phyloP scores from a whole-genome alignment of 2,329 filamentous ascomycete species.

The Apiospora phragmitis region DNA sequence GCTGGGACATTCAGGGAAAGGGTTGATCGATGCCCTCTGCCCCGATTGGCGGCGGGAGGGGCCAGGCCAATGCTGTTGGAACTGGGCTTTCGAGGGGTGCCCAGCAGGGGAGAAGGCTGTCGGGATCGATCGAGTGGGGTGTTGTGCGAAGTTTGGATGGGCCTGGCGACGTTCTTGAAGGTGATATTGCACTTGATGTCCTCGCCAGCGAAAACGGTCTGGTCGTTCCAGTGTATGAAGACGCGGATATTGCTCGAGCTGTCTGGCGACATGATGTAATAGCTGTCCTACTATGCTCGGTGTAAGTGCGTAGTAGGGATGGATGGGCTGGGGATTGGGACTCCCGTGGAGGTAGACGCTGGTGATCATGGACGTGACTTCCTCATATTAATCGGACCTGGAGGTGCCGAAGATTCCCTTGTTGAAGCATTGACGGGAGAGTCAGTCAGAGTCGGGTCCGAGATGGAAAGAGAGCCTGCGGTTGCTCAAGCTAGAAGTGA shows the following conservation, averaged over 20 bases:
- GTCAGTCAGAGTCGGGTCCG: background rate
- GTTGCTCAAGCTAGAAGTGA: background rate
- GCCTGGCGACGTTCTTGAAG: slow-evolving; percentile 79
- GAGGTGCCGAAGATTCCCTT: background rate
- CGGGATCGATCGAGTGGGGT: slow-evolving; percentile 34
- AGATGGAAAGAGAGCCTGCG: background rate
- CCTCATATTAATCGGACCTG: slow-evolving; percentile 11
- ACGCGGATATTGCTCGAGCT: slow-evolving; percentile 77
- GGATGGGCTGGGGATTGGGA: background rate
- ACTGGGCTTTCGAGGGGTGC: slow-evolving; percentile 38
- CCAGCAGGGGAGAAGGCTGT: slow-evolving; percentile 44
- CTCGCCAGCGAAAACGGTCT: slow-evolving; percentile 95
- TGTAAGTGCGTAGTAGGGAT: background rate
- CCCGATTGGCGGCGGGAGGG: slow-evolving; percentile 47
- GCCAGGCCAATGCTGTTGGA: slow-evolving; percentile 41
- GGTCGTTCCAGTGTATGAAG: slow-evolving; percentile 91
- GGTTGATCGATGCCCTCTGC: slow-evolving; percentile 66
- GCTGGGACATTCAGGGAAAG: slow-evolving; percentile 62
- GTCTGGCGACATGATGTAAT: slow-evolving; percentile 48
- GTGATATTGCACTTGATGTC: slow-evolving; percentile 94
- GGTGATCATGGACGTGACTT: slow-evolving; percentile 8
- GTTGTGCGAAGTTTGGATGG: slow-evolving; percentile 23
- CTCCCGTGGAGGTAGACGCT: background rate
- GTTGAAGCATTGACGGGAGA: slow-evolving; percentile 12
- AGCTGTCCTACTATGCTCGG: background rate